Conservation (phyloP, 1,139 yeast genomes). For the Sugiyamaella japonica region DNA sequence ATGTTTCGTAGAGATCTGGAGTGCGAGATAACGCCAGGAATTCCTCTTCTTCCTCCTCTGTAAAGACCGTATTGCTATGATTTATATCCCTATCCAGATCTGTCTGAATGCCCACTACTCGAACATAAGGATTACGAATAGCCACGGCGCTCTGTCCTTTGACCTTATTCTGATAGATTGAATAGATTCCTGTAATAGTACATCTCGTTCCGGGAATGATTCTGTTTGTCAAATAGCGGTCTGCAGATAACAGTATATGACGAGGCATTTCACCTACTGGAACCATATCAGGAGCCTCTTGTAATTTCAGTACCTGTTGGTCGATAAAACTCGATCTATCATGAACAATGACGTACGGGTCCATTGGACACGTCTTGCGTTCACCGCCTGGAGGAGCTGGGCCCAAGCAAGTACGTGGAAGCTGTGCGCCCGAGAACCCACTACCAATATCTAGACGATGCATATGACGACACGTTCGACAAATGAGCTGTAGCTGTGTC, state of each 20-base stretch:
- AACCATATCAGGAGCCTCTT: slow-evolving; percentile 96
- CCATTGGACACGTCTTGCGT: slow-evolving; percentile 71
- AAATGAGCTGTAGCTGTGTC: slow-evolving; percentile 77
- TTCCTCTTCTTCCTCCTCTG: slow-evolving; percentile 93
- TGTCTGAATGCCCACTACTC: slow-evolving; percentile 81
- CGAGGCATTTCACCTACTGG: slow-evolving; percentile 99
- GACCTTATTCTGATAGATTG: slow-evolving; percentile 73
- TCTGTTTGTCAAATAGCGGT: slow-evolving; percentile 82
- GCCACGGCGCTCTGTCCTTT: slow-evolving; percentile 68
- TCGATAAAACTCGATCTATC: slow-evolving; percentile 91
- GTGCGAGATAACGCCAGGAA: slow-evolving; percentile 76
- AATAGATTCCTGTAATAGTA: slow-evolving; percentile 86
- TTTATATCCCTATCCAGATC: slow-evolving; percentile 71
- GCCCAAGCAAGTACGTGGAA: slow-evolving; percentile 71
- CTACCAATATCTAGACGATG: slow-evolving; percentile 63
- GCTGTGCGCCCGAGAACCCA: slow-evolving; percentile 74
- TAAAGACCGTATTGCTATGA: slow-evolving; percentile 64
- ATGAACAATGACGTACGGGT: slow-evolving; percentile 91
- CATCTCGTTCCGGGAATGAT: slow-evolving; percentile 96
- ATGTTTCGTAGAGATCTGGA: slow-evolving; percentile 80
- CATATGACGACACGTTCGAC: slow-evolving; percentile 85
- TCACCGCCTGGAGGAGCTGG: slow-evolving; percentile 56
- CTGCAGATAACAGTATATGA: slow-evolving; percentile 83
- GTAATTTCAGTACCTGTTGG: slow-evolving; percentile 90
- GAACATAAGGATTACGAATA: slow-evolving; percentile 87